Conservation (phyloP, 2,329 filamentous ascomycete genomes). For the Diaporthe vaccinii region DNA sequence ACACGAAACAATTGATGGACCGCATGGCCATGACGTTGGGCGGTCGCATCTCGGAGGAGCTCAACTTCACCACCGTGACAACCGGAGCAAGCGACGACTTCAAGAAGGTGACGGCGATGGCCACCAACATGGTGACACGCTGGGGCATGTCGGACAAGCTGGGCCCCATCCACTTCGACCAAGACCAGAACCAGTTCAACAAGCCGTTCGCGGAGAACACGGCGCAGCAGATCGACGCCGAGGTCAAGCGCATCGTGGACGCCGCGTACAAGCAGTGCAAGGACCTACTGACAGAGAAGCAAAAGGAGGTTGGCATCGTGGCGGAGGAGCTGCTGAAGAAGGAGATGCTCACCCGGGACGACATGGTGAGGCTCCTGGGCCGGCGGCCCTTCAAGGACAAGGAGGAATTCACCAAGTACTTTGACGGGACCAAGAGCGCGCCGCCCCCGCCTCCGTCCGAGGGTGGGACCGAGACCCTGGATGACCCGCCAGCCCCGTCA, state of each 20-base stretch:
- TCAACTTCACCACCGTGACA: constrained; percentile 97
- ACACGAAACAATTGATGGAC: constrained; percentile 95
- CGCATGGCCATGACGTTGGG: constrained; percentile 99
- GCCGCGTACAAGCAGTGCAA: constrained; percentile 93
- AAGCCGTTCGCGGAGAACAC: constrained; percentile 98
- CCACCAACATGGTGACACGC: constrained; percentile 98
- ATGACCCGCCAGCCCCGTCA: constrained; percentile 49
- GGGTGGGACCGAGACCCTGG: constrained; percentile 57
- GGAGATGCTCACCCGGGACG: constrained; percentile 91
- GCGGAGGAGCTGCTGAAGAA: constrained; percentile 94
- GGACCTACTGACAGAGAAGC: constrained; percentile 85
- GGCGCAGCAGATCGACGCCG: constrained; percentile 89
- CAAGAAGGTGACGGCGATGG: constrained; percentile 97
- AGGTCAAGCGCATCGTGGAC: constrained; percentile 92
- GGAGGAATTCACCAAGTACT: constrained; percentile 95
- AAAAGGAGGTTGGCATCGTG: constrained; percentile 87
- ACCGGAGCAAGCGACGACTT: constrained; percentile 97
- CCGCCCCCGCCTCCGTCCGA: constrained; percentile 68
- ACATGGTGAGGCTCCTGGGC: constrained; percentile 90
- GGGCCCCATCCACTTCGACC: constrained; percentile 91
- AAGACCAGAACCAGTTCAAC: constrained; percentile 83
- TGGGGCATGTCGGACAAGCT: constrained; percentile 98
- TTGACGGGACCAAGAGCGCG: constrained; percentile 70
- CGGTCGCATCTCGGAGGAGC: constrained; percentile 93
- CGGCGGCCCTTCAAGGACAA: constrained; percentile 86